phyloP scores from a whole-genome alignment of 148 eudicot species.

The Amaranthus palmeri region DNA sequence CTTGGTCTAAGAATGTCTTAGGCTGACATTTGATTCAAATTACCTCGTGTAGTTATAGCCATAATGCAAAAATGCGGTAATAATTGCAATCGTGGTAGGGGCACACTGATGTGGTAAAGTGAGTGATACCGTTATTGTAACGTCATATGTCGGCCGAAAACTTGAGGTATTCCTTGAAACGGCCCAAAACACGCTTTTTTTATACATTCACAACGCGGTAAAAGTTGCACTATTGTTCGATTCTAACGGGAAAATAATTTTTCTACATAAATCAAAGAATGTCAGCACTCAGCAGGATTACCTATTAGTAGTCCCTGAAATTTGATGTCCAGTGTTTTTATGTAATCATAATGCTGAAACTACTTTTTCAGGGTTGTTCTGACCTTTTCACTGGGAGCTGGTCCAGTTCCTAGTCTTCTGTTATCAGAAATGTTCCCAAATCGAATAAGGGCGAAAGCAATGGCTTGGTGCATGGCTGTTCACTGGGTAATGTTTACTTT shows the following conservation, averaged over 20 bases:
- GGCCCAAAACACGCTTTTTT: too few relatives aligned
- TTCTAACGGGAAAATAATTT: background rate
- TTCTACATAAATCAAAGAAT: background rate
- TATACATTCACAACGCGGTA: too few relatives aligned
- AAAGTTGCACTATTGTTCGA: background rate
- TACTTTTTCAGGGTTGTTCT: constrained; percentile 58
- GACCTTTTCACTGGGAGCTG: constrained; percentile 74
- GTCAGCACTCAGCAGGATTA: background rate
- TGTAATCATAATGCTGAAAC: constrained; percentile 3
- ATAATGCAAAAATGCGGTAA: too few relatives aligned
- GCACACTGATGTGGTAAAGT: too few relatives aligned
- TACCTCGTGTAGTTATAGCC: too few relatives aligned
- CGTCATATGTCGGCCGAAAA: too few relatives aligned
- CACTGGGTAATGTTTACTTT: constrained; percentile 67
- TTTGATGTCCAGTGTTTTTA: background rate
- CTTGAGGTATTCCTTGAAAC: too few relatives aligned
- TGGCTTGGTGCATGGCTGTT: constrained; percentile 87
- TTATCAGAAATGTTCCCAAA: constrained; percentile 74
- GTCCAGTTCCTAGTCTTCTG: constrained; percentile 84
- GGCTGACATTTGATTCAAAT: too few relatives aligned
- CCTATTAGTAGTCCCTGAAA: background rate
- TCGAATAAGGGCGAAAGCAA: constrained; percentile 81
- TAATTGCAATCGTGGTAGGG: too few relatives aligned
- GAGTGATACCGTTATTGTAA: too few relatives aligned
- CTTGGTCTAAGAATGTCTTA: too few relatives aligned